These are phyloP conservation scores for Acacia confusa DNA, from an alignment of 306 rosid genomes.

Conservation along the genomic window DNA sequence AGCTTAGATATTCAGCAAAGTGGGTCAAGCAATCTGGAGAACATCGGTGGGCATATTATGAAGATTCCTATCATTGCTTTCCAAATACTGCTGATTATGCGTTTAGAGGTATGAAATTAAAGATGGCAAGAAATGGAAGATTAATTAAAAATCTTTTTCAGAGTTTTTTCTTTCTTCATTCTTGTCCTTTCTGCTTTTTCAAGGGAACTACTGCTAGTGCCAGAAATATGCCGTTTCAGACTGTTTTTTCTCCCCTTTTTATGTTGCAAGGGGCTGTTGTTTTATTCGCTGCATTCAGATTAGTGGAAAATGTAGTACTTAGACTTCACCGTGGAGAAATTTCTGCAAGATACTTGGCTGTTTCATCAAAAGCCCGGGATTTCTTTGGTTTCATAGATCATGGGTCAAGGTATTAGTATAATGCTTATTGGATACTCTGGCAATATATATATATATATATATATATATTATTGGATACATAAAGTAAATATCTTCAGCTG, in stretches of 20 bases:
- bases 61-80: constrained; percentile 56
- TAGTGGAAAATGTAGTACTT: constrained; percentile 47
- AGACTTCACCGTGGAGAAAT: constrained; percentile 29
- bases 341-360: constrained; percentile 45
- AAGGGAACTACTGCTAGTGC: constrained; percentile 48
- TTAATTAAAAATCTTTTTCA: not conserved
- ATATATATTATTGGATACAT: not conserved
- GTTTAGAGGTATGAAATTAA: constrained; percentile 45
- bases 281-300: constrained; percentile 52
- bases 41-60: constrained; percentile 83
- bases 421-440: not conserved
- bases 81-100: constrained; percentile 62
- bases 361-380: constrained; percentile 48
- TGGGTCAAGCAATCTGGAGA: constrained; percentile 65
- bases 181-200: not conserved
- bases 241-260: constrained; percentile 52
- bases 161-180: not conserved
- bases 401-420: constrained; percentile 49
- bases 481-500: constrained; percentile 8
- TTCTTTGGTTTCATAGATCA: constrained; percentile 55
- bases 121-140: not conserved
- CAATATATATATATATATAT: too few species aligned
- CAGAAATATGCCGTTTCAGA: constrained; percentile 34
- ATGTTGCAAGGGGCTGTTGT: constrained; percentile 67
- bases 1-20: constrained; percentile 53